A percentile compares a stretch with the other conserved stretches of the same genome.
These are phyloP conservation scores for Tulasnella calospora DNA, from an alignment of 768 basidiomycete species.

Conservation along the genomic window DNA sequence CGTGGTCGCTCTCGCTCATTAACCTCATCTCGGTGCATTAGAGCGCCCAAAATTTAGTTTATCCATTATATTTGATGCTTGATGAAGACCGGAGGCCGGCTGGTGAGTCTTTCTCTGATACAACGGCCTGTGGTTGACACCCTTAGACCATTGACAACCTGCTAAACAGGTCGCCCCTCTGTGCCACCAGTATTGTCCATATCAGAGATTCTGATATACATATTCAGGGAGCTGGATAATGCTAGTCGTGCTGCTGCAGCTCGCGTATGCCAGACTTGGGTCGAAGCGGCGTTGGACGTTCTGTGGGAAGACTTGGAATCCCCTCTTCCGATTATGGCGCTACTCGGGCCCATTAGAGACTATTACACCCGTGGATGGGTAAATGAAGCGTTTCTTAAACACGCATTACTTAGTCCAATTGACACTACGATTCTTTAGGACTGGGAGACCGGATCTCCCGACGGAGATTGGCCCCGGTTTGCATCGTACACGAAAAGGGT, in stretches of 20 bases:
- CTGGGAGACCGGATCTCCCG: neutral
- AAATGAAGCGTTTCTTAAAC: neutral
- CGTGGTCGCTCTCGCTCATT: no score
- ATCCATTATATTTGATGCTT: no score
- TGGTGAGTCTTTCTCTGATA: no score
- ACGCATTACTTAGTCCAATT: neutral
- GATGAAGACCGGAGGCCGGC: neutral
- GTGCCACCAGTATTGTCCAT: no score
- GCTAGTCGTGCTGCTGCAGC: neutral
- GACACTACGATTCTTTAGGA: neutral
- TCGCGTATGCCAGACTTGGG: neutral
- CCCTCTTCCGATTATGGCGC: neutral
- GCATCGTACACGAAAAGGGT: neutral
- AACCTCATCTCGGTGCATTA: no score
- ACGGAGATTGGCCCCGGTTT: neutral
- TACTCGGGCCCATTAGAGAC: neutral
- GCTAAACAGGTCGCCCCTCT: no score
- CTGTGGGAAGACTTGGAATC: neutral
- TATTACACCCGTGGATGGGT: neutral
- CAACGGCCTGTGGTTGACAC: neutral
- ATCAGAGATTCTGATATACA: no score
- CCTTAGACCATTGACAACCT: no score
- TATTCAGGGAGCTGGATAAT: neutral
- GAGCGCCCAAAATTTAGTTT: no score
- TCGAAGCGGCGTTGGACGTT: neutral